Evolutionary conservation across 345 rosid species (phyloP).

Genomic region (Kandelia obovata): DNA sequence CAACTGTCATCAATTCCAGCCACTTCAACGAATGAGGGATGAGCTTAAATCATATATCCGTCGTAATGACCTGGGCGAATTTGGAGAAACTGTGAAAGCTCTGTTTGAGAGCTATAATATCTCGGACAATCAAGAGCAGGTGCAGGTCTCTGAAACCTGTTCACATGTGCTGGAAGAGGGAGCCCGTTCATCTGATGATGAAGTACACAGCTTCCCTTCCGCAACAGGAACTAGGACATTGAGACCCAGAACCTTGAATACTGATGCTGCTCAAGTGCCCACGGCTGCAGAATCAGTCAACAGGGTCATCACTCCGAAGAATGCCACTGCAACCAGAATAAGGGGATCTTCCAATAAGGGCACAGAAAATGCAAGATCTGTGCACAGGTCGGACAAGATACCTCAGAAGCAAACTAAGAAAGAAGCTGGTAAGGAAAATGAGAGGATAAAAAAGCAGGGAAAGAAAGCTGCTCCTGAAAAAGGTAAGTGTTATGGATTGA

Average conservation of each 20-base stretch:
- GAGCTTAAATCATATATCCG: conserved; percentile 68
- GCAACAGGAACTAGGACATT: conserved; percentile 41
- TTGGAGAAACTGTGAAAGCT: conserved; percentile 49
- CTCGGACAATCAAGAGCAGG: conserved; percentile 45
- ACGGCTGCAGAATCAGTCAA: conserved; percentile 28
- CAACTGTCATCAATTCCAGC: conserved; percentile 29
- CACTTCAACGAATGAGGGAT: conserved; percentile 56
- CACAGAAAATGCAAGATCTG: conserved; percentile 38
- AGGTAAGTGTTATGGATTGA: conserved; percentile 31
- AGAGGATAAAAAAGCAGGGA: conserved; percentile 37
- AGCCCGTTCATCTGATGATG: conserved; percentile 58
- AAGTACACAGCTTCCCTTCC: conserved; percentile 46
- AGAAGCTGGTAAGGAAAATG: conserved; percentile 41
- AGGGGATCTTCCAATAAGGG: conserved; percentile 36
- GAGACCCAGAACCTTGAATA: conserved; percentile 54
- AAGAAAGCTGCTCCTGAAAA: conserved; percentile 43
- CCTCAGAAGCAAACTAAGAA: conserved; percentile 48
- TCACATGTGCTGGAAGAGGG: conserved; percentile 62
- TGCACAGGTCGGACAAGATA: conserved; percentile 45
- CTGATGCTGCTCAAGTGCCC: conserved; percentile 36
- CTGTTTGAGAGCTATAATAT: conserved; percentile 53
- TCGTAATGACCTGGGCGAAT: conserved; percentile 54
- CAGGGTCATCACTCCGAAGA: conserved; percentile 43
- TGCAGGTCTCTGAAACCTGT: conserved; percentile 51
- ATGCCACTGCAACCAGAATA: conserved; percentile 33